A percentile compares a stretch with the other conserved stretches of the same genome.
phyloP scores from a whole-genome alignment of 768 basidiomycete species.

The Tylopilus sp. region DNA sequence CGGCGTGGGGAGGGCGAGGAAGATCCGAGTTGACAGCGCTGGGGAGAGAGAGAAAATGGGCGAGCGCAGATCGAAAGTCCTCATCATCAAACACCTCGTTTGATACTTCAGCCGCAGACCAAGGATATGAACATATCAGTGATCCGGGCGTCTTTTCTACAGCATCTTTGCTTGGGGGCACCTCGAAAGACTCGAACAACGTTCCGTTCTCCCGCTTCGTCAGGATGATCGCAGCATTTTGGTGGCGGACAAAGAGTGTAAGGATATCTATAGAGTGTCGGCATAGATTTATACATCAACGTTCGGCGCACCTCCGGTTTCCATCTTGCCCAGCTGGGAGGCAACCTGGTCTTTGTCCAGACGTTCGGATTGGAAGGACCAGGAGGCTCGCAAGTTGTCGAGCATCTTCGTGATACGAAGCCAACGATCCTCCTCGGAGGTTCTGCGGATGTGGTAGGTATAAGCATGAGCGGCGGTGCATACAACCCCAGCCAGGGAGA shows the following conservation, averaged over 20 bases:
- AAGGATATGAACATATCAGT: not conserved
- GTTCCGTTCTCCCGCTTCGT: not conserved
- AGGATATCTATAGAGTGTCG: not conserved
- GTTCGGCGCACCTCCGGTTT: not conserved
- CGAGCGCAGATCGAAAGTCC: not conserved
- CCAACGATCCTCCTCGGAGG: not conserved
- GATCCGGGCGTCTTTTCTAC: too few species aligned
- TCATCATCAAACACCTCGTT: not conserved
- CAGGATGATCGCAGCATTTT: not conserved
- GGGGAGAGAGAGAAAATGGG: not conserved
- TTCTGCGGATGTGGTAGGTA: not conserved
- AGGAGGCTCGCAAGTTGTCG: not conserved
- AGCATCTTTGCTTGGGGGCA: too few species aligned
- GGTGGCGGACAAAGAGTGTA: not conserved
- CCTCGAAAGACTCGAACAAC: not conserved
- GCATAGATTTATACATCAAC: not conserved
- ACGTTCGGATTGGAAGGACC: not conserved
- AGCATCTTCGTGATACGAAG: not conserved
- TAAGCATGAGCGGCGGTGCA: not conserved
- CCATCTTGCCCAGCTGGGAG: too few species aligned
- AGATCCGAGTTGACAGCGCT: not conserved
- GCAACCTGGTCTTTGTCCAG: not conserved
- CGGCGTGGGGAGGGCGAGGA: not conserved
- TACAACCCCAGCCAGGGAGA: not conserved
- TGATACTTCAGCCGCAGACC: not conserved